phyloP scores from a whole-genome alignment of 805 yeast species.

The Blastobotrys mokoenaii region DNA sequence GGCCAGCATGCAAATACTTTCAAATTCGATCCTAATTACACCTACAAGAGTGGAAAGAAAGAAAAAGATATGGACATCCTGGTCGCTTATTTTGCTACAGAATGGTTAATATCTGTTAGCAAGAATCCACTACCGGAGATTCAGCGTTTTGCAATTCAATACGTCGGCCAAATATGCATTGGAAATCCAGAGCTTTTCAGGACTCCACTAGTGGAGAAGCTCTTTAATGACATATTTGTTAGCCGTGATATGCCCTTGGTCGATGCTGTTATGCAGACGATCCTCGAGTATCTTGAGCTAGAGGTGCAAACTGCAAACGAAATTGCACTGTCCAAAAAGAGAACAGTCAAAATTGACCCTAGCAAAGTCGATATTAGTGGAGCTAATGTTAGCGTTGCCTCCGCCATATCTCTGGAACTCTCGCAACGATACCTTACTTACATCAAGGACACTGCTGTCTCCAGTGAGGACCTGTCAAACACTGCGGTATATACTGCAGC shows the following conservation, averaged over 20 bases:
- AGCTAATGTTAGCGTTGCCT: not conserved
- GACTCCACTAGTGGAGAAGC: constrained; percentile 42
- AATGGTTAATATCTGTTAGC: constrained; percentile 29
- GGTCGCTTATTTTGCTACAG: constrained; percentile 19
- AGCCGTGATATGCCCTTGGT: constrained; percentile 34
- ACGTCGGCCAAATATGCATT: constrained; percentile 50
- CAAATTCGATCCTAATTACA: constrained; percentile 20
- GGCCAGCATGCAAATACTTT: constrained; percentile 37
- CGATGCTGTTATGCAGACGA: constrained; percentile 46
- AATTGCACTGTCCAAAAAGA: not conserved
- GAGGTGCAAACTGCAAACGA: constrained; percentile 11
- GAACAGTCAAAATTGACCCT: not conserved
- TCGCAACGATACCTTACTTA: constrained; percentile 50
- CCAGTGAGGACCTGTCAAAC: constrained; percentile 29
- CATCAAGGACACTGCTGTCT: constrained; percentile 42
- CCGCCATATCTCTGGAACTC: constrained; percentile 46
- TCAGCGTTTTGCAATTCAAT: constrained; percentile 46
- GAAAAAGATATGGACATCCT: too few relatives aligned
- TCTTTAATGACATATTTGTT: constrained; percentile 48
- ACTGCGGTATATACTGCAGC: constrained; percentile 44
- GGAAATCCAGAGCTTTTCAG: constrained; percentile 60
- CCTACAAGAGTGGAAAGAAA: too few relatives aligned
- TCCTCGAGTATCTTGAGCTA: constrained; percentile 45
- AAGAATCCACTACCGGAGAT: constrained; percentile 19
- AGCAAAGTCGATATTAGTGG: constrained; percentile 4